phyloP scores from a whole-genome alignment of 176 grass and related monocot species.

The Carex myosuroides region DNA sequence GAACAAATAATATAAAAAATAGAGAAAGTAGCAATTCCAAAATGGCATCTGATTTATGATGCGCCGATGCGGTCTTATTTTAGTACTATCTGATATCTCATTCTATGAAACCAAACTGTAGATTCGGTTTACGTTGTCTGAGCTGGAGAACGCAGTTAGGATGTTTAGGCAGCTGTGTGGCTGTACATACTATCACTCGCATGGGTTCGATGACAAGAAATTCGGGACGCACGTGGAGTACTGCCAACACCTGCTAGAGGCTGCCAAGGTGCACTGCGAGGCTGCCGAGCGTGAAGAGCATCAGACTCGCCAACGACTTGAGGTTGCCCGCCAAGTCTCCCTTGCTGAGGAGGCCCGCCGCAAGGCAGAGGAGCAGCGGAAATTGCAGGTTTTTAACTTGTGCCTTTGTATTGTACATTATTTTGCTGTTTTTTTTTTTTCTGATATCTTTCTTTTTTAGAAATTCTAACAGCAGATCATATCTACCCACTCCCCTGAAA shows the following conservation, averaged over 20 bases:
- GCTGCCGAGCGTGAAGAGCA: constrained; percentile 86
- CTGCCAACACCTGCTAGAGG: constrained; percentile 91
- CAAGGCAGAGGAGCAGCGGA: constrained; percentile 87
- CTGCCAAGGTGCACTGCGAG: constrained; percentile 91
- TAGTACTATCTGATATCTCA: background rate
- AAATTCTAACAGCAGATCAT: constrained; percentile 7
- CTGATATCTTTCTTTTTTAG: background rate
- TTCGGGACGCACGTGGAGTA: constrained; percentile 92
- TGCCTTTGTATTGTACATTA: background rate
- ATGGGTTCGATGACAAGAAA: constrained; percentile 99
- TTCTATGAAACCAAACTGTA: constrained; percentile 27
- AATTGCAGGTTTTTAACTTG: constrained; percentile 46
- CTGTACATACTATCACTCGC: constrained; percentile 65
- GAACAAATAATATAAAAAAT: background rate
- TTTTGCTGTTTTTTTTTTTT: constrained; percentile 29
- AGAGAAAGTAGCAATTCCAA: background rate
- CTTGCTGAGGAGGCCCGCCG: constrained; percentile 91
- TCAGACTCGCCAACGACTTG: constrained; percentile 78
- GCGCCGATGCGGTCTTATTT: background rate
- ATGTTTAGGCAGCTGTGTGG: constrained; percentile 74
- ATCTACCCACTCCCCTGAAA: background rate
- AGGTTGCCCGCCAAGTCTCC: constrained; percentile 91
- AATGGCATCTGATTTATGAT: constrained; percentile 5
- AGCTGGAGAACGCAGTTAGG: constrained; percentile 88
- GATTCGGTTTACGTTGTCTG: constrained; percentile 78